phyloP scores from a whole-genome alignment of 768 basidiomycete species.

The Dendrothele bispora region DNA sequence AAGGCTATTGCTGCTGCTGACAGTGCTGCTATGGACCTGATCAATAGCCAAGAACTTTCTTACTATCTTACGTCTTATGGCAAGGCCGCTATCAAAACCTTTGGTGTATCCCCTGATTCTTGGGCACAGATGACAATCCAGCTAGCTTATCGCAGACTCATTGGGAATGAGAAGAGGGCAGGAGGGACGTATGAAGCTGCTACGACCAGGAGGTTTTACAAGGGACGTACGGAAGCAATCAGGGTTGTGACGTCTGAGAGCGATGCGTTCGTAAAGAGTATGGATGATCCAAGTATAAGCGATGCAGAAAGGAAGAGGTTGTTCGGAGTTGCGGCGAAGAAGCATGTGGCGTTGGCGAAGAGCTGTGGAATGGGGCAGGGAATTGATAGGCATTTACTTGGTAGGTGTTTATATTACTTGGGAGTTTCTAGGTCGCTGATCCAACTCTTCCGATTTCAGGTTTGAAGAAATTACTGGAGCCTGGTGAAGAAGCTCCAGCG shows the following conservation, averaged over 20 bases:
- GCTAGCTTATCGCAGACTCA: constrained; percentile 78
- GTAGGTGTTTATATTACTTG: constrained; percentile 35
- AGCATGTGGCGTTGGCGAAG: constrained; percentile 66
- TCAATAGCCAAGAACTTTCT: constrained; percentile 61
- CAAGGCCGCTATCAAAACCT: constrained; percentile 81
- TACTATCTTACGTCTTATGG: constrained; percentile 76
- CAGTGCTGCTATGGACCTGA: constrained; percentile 52
- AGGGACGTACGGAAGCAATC: constrained; percentile 94
- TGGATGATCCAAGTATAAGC: constrained; percentile 53
- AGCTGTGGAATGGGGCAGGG: constrained; percentile 69
- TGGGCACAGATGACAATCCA: constrained; percentile 95
- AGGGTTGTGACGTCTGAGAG: constrained; percentile 77
- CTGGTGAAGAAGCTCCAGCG: constrained; percentile 64
- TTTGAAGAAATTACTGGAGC: constrained; percentile 63
- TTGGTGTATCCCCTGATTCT: constrained; percentile 89
- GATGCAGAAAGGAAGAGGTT: constrained; percentile 47
- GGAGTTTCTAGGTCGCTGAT: not conserved
- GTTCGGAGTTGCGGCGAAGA: constrained; percentile 61
- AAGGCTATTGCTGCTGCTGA: constrained; percentile 60
- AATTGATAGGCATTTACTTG: constrained; percentile 86
- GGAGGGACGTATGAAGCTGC: constrained; percentile 95
- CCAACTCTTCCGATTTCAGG: constrained; percentile 49
- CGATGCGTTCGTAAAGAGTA: constrained; percentile 74
- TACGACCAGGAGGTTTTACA: constrained; percentile 82
- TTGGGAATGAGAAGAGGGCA: constrained; percentile 48